Conservation (phyloP, 148 eudicot species). For the Vaccinium corymbosum region DNA sequence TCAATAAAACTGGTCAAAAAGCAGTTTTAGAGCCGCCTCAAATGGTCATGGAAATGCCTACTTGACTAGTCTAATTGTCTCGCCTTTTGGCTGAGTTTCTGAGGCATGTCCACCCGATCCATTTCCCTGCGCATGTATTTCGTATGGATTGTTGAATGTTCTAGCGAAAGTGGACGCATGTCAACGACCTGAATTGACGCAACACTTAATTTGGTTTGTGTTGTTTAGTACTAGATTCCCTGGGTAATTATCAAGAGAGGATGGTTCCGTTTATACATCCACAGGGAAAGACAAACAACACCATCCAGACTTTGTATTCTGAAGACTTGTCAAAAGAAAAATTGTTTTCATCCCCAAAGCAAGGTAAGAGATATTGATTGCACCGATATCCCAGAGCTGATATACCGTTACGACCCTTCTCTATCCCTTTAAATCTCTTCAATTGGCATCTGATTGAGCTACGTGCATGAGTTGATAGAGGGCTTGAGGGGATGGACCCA, state of each 20-base stretch:
- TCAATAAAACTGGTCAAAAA: not conserved
- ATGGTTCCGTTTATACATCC: not conserved
- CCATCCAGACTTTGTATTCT: not conserved
- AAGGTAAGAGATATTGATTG: not conserved
- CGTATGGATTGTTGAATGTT: not conserved
- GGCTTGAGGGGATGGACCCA: not conserved
- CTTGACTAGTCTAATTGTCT: not conserved
- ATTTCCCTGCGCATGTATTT: not conserved
- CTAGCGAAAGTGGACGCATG: not conserved
- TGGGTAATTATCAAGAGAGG: not conserved
- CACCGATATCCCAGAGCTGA: not conserved
- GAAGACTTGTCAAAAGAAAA: not conserved
- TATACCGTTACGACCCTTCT: not conserved
- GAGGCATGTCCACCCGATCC: slow-evolving; percentile 1
- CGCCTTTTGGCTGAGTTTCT: not conserved
- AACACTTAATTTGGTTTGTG: not conserved
- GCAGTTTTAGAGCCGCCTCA: slow-evolving; percentile 1
- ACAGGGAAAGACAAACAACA: not conserved
- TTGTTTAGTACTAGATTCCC: not conserved
- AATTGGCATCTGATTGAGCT: not conserved
- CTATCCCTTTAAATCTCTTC: not conserved
- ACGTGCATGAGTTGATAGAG: not conserved
- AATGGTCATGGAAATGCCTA: not conserved
- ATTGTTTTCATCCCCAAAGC: not conserved
- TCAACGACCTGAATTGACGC: not conserved